Evolutionary conservation across 176 grass and related monocot genomes (phyloP), one percentile per base, ranked within the genome.

Genomic region (Alopecurus myosuroides): DNA sequence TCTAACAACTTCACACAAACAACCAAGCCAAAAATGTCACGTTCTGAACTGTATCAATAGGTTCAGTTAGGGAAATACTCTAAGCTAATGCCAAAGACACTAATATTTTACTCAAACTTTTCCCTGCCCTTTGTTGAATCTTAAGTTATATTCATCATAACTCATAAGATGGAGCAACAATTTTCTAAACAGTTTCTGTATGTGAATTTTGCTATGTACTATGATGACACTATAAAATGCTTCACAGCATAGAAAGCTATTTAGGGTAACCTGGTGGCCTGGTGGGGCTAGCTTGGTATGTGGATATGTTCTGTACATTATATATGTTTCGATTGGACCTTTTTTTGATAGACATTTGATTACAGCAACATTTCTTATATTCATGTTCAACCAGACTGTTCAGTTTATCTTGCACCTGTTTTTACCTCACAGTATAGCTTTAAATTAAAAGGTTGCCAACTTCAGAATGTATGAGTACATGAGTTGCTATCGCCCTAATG

Each of bases 311-410:
- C n/a, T 85, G 13, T 79, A 65, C 0, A 78, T 37, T 20, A 28
- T 44, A 22, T 57, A 48, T 53, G 7, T 25, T 90, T 3, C 22
- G 83, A 62, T 64, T n/a, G n/a, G n/a, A n/a, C n/a, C n/a, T n/a
- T n/a, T n/a, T n/a, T n/a, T n/a, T n/a, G n/a, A 41, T 19, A 44
- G 25, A 30, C 25, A 73, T 73, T 69, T 68, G 14, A 40, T 55
- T 72, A 17, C 35, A 63, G 20, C 9, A 79, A 72, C 12, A 46
- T 73, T 55, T 73, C 23, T 56, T 90, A 67, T 79, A 81, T 14
- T 77, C 45, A 35, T 83, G 45, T 45, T 45, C 42, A 68, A 23
- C 35, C 82, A 39, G 39, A 26, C n/a, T 86, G 11, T 82, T 86
- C 42, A 53, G 34, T 82, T 81, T 8, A 33, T 85, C 5, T 67